Conservation (phyloP, 176 grass and related monocot species). For the Musa schizocarpa region DNA sequence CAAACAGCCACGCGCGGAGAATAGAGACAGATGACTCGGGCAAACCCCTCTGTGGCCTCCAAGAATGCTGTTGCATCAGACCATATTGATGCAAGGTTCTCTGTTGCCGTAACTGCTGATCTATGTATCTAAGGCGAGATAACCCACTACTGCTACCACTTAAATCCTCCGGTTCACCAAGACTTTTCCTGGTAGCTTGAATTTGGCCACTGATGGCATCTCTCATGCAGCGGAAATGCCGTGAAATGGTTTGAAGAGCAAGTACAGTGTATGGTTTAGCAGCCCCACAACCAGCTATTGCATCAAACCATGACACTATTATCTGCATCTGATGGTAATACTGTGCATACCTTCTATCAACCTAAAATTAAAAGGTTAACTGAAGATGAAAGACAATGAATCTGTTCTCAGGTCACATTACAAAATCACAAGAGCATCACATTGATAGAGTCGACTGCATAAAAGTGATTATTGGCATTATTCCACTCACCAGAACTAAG, state of each 20-base stretch:
- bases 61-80: conserved; percentile 87
- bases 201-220: conserved; percentile 90
- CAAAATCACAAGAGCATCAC: background rate
- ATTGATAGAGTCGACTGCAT: background rate
- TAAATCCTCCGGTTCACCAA: conserved; percentile 60
- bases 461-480: background rate
- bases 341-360: conserved; percentile 86
- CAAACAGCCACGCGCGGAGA: conserved; percentile 95
- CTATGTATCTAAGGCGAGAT: conserved; percentile 85
- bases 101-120: conserved; percentile 88
- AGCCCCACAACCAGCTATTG: conserved; percentile 61
- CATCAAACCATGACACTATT: conserved; percentile 75
- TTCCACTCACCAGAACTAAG: background rate
- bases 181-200: conserved; percentile 55
- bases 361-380: conserved; percentile 46
- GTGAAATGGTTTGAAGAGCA: conserved; percentile 91
- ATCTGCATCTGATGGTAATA: conserved; percentile 98
- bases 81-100: conserved; percentile 83
- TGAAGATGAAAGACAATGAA: background rate
- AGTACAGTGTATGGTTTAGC: conserved; percentile 89
- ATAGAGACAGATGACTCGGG: conserved; percentile 92
- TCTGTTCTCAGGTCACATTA: background rate
- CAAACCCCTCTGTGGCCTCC: conserved; percentile 96
- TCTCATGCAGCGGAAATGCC: conserved; percentile 80
- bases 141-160: conserved; percentile 49